These are phyloP conservation scores for Arthroderma sp. DNA, from an alignment of 2,329 filamentous ascomycete genomes.

Conservation along the genomic window DNA sequence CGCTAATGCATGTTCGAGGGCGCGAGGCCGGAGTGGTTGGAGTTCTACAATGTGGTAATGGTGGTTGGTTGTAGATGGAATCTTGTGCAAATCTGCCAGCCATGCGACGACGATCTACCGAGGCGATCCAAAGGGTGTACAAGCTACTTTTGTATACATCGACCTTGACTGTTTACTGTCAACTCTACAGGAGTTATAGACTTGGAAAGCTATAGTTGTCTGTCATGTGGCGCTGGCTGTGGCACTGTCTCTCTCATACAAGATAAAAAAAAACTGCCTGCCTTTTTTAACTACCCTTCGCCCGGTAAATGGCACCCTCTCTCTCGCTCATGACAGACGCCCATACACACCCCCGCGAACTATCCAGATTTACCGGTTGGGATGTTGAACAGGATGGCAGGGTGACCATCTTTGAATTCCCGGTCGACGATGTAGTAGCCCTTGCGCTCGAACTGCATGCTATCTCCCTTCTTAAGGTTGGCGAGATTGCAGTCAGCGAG, in stretches of 20 bases:
- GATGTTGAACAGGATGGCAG: slow-evolving; percentile 56
- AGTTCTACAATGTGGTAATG: no score
- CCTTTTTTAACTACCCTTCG: not conserved
- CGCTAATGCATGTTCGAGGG: not conserved
- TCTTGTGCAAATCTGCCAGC: not conserved
- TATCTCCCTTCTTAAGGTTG: slow-evolving; percentile 70
- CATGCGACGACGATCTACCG: not conserved
- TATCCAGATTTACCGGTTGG: slow-evolving; percentile 47
- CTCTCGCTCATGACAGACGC: no score
- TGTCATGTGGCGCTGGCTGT: not conserved
- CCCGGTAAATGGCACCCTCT: not conserved
- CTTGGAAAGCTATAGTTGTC: not conserved
- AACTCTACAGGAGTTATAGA: no score
- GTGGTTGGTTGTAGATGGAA: not conserved
- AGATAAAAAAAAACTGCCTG: no score
- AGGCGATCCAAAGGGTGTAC: not conserved
- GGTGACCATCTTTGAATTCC: slow-evolving; percentile 45
- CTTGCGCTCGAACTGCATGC: slow-evolving; percentile 89
- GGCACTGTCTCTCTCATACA: not conserved
- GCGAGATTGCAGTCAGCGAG: slow-evolving; percentile 70
- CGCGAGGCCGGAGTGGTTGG: not conserved
- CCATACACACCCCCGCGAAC: no score
- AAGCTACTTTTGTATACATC: no score
- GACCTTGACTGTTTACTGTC: no score
- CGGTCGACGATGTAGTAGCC: slow-evolving; percentile 81